These are phyloP conservation scores for Macrophomina tecta DNA, from an alignment of 2,329 filamentous ascomycete species.

Conservation along the genomic window DNA sequence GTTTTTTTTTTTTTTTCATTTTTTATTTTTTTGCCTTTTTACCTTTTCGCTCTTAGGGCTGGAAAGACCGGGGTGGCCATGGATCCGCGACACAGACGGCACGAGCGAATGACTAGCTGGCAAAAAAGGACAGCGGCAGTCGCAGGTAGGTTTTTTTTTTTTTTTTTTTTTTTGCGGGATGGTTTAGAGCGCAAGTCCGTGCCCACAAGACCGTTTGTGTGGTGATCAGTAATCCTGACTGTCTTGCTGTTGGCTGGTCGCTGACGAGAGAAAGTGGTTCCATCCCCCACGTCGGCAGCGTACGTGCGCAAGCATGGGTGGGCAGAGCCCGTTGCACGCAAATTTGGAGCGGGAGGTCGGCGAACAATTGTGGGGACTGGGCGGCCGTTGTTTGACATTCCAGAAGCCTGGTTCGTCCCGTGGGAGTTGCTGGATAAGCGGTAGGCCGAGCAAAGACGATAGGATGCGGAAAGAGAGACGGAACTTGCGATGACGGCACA, in stretches of 20 bases:
- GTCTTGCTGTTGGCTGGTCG: background rate
- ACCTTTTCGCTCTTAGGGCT: too few relatives aligned
- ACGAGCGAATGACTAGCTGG: too few relatives aligned
- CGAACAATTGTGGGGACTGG: conserved; percentile 4
- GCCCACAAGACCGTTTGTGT: background rate
- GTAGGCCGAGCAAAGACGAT: background rate
- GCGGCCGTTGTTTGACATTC: background rate
- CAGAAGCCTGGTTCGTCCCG: background rate
- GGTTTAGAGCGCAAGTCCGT: background rate
- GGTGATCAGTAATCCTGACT: conserved; percentile 16
- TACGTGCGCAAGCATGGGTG: conserved; percentile 1
- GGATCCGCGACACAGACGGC: too few relatives aligned
- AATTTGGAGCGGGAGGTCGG: background rate
- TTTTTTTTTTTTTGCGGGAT: background rate
- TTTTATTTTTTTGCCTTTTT: too few relatives aligned
- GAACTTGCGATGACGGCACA: background rate
- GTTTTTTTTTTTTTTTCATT: too few relatives aligned
- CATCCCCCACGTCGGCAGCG: background rate
- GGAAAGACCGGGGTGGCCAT: too few relatives aligned
- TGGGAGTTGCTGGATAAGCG: background rate
- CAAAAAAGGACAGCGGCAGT: too few relatives aligned
- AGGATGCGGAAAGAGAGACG: background rate
- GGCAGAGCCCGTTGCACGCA: background rate
- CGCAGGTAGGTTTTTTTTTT: background rate
- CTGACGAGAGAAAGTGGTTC: conserved; percentile 13